Conservation (phyloP, 495 filamentous ascomycete genomes). For the Daldinia vernicosa region DNA sequence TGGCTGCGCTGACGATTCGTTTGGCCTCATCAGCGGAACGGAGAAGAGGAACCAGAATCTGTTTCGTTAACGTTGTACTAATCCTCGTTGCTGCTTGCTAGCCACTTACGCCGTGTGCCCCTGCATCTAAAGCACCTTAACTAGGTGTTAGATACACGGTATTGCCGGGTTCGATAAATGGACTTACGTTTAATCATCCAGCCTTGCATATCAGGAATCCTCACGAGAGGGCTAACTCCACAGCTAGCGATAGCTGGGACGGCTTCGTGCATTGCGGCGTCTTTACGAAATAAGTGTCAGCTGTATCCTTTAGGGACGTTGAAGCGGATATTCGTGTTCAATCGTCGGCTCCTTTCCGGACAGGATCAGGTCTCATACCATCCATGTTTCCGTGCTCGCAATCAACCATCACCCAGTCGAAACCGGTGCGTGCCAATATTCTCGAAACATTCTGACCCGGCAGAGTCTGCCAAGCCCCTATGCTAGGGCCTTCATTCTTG, state of each 20-base stretch:
- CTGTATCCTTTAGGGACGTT: neutral
- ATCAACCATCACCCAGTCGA: constrained; percentile 81
- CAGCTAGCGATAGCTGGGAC: constrained; percentile 75
- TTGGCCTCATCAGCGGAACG: constrained; percentile 70
- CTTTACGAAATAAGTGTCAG: constrained; percentile 45
- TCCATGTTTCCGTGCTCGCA: constrained; percentile 83
- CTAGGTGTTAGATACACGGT: constrained; percentile 20
- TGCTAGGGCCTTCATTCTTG: constrained; percentile 63
- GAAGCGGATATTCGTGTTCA: neutral
- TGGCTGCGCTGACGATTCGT: constrained; percentile 65
- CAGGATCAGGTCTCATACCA: constrained; percentile 54
- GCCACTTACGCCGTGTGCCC: constrained; percentile 67
- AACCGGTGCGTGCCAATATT: constrained; percentile 69
- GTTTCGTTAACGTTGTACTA: constrained; percentile 25
- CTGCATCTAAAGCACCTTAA: constrained; percentile 71
- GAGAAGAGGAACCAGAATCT: constrained; percentile 71
- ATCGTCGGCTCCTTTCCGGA: neutral
- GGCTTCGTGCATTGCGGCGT: constrained; percentile 84
- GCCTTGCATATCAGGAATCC: constrained; percentile 70
- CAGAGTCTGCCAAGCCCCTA: constrained; percentile 79
- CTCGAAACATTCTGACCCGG: constrained; percentile 77
- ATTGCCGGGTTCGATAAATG: constrained; percentile 7
- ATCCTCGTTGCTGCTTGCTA: neutral
- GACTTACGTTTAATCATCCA: constrained; percentile 77
- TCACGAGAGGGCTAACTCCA: constrained; percentile 72